Percentiles rank a stretch among this genome's conserved stretches.
Evolutionary conservation across 2,329 filamentous ascomycete species (phyloP).

Genomic region (Fusarium floridanum): DNA sequence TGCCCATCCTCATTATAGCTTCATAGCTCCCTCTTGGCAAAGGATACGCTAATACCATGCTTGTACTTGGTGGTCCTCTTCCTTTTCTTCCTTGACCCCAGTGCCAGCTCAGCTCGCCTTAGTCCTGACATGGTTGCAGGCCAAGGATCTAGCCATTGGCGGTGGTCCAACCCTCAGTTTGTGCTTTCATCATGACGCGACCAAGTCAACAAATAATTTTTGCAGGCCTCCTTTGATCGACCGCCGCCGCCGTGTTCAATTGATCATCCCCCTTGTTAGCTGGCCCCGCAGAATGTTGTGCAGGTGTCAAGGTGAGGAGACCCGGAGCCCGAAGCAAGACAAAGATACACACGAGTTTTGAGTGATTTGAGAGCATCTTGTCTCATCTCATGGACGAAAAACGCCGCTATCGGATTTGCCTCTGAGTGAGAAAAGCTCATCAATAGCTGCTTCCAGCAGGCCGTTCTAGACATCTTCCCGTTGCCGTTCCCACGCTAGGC

Average conservation of each 20-base stretch:
- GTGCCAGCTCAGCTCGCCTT: constrained; percentile 23
- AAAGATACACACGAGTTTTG: constrained; percentile 11
- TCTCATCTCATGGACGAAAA: not conserved
- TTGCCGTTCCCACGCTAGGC: constrained; percentile 16
- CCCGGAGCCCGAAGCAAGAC: constrained; percentile 21
- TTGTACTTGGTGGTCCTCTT: not conserved
- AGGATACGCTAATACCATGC: not conserved
- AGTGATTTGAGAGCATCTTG: not conserved
- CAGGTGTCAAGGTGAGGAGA: constrained; percentile 21
- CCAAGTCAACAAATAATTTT: constrained; percentile 13
- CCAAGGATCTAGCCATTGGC: constrained; percentile 27
- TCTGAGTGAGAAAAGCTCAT: not conserved
- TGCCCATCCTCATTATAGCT: not conserved
- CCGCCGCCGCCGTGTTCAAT: not conserved
- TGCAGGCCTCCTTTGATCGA: not conserved
- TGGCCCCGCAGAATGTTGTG: constrained; percentile 36
- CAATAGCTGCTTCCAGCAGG: not conserved
- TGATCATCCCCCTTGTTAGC: constrained; percentile 13
- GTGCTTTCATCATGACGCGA: constrained; percentile 33
- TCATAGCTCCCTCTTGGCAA: not conserved
- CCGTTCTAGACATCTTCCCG: constrained; percentile 25
- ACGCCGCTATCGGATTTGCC: not conserved
- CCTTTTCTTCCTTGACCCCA: not conserved
- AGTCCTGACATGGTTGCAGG: constrained; percentile 23
- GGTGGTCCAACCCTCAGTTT: constrained; percentile 21